These are phyloP conservation scores for Neurospora sp. DNA, from an alignment of 495 filamentous ascomycete genomes.

Conservation along the genomic window DNA sequence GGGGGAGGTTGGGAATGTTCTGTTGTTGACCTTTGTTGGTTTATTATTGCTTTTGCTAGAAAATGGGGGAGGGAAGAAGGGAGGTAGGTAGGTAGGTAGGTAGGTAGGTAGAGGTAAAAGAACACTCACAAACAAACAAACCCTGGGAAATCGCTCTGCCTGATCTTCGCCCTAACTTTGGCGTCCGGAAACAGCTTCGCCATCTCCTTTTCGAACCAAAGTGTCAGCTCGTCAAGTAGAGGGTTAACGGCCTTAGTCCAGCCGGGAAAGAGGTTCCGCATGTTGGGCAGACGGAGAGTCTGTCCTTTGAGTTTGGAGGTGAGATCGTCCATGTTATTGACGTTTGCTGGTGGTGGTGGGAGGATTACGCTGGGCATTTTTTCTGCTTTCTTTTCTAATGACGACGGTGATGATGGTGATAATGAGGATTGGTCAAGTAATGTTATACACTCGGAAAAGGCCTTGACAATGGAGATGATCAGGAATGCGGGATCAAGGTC, in stretches of 20 bases:
- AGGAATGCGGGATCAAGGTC: neutral
- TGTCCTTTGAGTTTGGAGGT: neutral
- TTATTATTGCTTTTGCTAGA: neutral
- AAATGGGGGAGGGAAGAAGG: neutral
- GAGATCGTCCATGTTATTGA: neutral
- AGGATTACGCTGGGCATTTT: neutral
- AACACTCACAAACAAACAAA: neutral
- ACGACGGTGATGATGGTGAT: neutral
- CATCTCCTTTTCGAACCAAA: neutral
- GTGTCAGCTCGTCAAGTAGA: neutral
- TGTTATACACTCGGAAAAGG: neutral
- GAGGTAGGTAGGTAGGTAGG: neutral
- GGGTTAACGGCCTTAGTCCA: neutral
- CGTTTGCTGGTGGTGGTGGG: neutral
- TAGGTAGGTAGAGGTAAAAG: neutral
- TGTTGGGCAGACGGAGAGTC: neutral
- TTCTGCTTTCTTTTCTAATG: neutral
- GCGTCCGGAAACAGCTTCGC: neutral
- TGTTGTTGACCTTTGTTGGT: neutral
- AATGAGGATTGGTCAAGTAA: neutral
- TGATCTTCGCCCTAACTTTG: neutral
- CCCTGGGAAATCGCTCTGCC: neutral
- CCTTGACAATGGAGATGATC: neutral
- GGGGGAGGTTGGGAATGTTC: neutral
- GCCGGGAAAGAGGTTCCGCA: neutral